Conservation (phyloP, 2,329 filamentous ascomycete species). For the Colletotrichum limetticola region DNA sequence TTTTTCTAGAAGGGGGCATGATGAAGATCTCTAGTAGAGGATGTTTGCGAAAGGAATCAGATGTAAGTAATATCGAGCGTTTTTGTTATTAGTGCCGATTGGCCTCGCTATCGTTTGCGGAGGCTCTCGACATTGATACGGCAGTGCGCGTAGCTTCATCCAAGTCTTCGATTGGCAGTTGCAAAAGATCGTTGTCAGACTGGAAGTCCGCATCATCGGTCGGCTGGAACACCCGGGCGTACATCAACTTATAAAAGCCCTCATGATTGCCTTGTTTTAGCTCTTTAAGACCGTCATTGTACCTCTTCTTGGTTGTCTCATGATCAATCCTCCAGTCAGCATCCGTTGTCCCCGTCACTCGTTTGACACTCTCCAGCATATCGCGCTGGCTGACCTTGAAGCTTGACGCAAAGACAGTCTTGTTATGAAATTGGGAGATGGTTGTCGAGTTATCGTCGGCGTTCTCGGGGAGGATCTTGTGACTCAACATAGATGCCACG, state of each 20-base stretch:
- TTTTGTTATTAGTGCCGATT: too few relatives aligned
- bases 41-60: too few relatives aligned
- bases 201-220: constrained; percentile 31
- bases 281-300: constrained; percentile 54
- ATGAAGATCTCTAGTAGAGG: too few relatives aligned
- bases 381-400: constrained; percentile 71
- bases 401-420: constrained; percentile 61
- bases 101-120: too few relatives aligned
- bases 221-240: constrained; percentile 5
- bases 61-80: too few relatives aligned
- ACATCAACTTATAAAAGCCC: constrained; percentile 53
- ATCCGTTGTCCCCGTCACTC: constrained; percentile 66
- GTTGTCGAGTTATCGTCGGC: constrained; percentile 14
- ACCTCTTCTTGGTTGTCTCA: constrained; percentile 59
- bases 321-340: constrained; percentile 61
- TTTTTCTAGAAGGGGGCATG: too few relatives aligned
- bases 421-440: constrained; percentile 51
- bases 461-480: constrained; percentile 38
- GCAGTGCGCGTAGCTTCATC: constrained; percentile 59
- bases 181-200: constrained; percentile 61
- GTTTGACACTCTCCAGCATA: constrained; percentile 70
- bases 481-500: constrained; percentile 49
- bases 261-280: constrained; percentile 51
- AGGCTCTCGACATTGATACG: too few relatives aligned
- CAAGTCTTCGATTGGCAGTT: constrained; percentile 66